A percentile compares a stretch with the other conserved stretches of the same genome.
Evolutionary conservation across 306 rosid species (phyloP).

Genomic region (Carpinus fangiana): DNA sequence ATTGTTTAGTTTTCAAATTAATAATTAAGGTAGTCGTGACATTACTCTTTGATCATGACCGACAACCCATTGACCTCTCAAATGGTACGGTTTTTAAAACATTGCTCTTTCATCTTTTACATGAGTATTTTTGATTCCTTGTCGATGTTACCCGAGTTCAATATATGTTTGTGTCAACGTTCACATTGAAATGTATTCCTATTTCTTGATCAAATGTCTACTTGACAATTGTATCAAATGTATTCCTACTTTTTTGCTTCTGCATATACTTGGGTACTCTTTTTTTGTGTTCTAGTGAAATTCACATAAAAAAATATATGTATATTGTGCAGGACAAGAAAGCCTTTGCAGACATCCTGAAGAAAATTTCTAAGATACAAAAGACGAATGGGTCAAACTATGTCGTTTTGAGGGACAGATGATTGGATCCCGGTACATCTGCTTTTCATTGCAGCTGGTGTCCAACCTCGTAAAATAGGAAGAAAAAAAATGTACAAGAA

Average conservation of each 20-base stretch:
- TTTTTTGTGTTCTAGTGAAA: too few species aligned
- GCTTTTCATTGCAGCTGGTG: neutral
- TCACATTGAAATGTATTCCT: neutral
- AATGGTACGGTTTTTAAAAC: neutral
- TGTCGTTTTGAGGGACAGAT: constrained; percentile 69
- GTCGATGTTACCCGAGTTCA: neutral
- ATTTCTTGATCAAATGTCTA: too few species aligned
- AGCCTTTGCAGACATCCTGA: constrained; percentile 84
- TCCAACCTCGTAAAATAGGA: neutral
- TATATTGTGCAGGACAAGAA: constrained; percentile 69
- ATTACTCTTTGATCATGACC: neutral
- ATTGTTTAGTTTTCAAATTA: neutral
- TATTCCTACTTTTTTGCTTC: too few species aligned
- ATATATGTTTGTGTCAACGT: neutral
- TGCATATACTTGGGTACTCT: too few species aligned
- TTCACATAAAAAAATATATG: too few species aligned
- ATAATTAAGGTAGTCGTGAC: neutral
- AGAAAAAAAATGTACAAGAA: neutral
- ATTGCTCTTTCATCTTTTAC: neutral
- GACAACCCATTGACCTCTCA: neutral
- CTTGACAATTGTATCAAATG: too few species aligned
- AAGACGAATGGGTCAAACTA: constrained; percentile 66
- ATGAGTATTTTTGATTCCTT: neutral
- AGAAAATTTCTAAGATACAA: constrained; percentile 88
- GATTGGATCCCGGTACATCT: constrained; percentile 11